Evolutionary conservation across 257 asterid species (phyloP).

Genomic region (Plantago ovata): DNA sequence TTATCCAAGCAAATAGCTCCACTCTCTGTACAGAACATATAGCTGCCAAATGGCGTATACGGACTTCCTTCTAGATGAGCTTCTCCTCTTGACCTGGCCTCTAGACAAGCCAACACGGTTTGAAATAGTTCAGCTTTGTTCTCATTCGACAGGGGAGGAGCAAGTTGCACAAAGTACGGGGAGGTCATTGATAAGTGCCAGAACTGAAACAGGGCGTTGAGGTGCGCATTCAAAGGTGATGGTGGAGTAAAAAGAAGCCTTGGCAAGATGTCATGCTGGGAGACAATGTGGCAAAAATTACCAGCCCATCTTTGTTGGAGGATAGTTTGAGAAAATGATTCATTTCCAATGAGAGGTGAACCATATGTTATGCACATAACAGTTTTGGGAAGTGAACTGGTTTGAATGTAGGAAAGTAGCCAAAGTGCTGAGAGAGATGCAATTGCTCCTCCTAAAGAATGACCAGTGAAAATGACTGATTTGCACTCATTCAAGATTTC

Average conservation of each 20-base stretch:
- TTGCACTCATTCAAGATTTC: conserved; percentile 52
- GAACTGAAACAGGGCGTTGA: conserved; percentile 35
- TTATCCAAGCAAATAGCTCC: conserved; percentile 81
- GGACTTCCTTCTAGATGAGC: conserved; percentile 21
- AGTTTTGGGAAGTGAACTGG: conserved; percentile 33
- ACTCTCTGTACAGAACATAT: conserved; percentile 58
- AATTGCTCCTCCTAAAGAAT: conserved; percentile 72
- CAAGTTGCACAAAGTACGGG: conserved; percentile 24
- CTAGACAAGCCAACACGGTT: conserved; percentile 35
- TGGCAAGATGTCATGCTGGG: conserved; percentile 69
- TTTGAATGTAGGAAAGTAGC: conserved; percentile 47
- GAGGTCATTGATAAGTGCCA: conserved; percentile 47
- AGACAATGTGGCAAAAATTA: conserved; percentile 69
- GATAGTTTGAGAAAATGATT: conserved; percentile 54
- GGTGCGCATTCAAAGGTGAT: conserved; percentile 31
- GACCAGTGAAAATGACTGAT: conserved; percentile 68
- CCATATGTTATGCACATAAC: conserved; percentile 77
- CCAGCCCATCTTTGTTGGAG: conserved; percentile 82
- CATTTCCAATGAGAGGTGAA: conserved; percentile 76
- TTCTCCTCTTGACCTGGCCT: conserved; percentile 28
- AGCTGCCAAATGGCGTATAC: conserved; percentile 82
- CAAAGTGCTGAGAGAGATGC: conserved; percentile 81
- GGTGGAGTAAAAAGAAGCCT: conserved; percentile 63
- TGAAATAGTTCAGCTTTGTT: conserved; percentile 28
- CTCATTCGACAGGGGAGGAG: conserved; percentile 29